A percentile compares a stretch with the other conserved stretches of the same genome.
These are phyloP conservation scores for Globisporangium ultimum DNA, from an alignment of 352 stramenopile genomes.

Conservation along the genomic window DNA sequence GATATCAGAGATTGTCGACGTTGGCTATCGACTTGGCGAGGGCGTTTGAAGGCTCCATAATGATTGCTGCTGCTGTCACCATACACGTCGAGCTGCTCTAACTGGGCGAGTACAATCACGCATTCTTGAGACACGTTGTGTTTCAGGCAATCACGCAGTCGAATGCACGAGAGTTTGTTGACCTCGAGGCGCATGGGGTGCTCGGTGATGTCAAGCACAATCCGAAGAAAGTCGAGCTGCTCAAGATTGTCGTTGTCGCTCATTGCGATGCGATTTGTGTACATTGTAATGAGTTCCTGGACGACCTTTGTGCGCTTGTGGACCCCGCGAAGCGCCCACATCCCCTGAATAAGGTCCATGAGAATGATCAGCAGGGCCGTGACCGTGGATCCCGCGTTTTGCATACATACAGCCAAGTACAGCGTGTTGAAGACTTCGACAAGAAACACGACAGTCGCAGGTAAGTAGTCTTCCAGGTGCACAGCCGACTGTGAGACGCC, in stretches of 20 bases:
- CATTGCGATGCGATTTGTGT: neutral
- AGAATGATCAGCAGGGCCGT: slow-evolving; percentile 28
- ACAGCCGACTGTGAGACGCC: slow-evolving; percentile 16
- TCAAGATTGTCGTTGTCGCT: neutral
- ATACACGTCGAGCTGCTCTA: slow-evolving; percentile 1
- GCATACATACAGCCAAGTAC: slow-evolving; percentile 37
- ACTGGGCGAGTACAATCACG: no score
- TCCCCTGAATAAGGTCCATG: slow-evolving; percentile 32
- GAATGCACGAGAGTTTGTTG: neutral
- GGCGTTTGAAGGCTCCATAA: neutral
- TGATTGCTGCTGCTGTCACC: slow-evolving; percentile 1
- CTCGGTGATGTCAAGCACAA: neutral
- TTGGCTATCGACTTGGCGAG: no score
- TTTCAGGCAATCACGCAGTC: no score
- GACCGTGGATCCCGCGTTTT: slow-evolving; percentile 19
- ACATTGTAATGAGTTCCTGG: neutral
- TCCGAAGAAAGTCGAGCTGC: slow-evolving; percentile 2
- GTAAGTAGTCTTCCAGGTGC: slow-evolving; percentile 31
- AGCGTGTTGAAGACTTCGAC: slow-evolving; percentile 41
- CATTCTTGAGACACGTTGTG: no score
- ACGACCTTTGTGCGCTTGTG: slow-evolving; percentile 3
- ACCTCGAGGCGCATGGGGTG: neutral
- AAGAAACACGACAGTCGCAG: slow-evolving; percentile 32
- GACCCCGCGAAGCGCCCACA: slow-evolving; percentile 28
- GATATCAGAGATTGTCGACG: neutral